Evolutionary conservation across 1,284 basidiomycete species (phyloP), one percentile per base, ranked within the genome.

Genomic region (Fomitiporia mediterranea): DNA sequence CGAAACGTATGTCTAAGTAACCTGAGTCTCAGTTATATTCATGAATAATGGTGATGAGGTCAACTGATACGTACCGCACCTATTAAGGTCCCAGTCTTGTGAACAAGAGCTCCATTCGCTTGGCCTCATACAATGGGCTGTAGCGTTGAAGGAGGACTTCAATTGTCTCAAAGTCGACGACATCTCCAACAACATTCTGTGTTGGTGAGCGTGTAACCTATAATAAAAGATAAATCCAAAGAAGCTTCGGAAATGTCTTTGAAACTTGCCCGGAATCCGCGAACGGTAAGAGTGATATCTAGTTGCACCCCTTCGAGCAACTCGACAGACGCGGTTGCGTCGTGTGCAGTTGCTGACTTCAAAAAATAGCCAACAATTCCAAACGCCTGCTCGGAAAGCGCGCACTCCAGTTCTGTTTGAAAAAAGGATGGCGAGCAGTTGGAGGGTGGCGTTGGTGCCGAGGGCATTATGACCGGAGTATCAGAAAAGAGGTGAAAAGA

Each of bases 361-460:
- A 83, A 64, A 9, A 72, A 68, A 61, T 75, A 85, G 56, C 69
- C 68, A 35, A 70, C 63, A 56, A 88, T 74, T n/a, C 78, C 80
- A 62, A 80, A 83, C 4, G 73, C 69, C 61, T 86, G 81, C 63
- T 87, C 85, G 19, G 68, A 67, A 47, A 88, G 74, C 23, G 80
- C 77, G 39, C 72, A 70, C 21, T 67, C 69, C 28, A 88, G 72
- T 65, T 88, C 86, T 51, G 72, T 65, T 55, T 71, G 63, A 61
- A 73, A 80, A 67, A 86, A 86, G 38, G 62, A 64, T 34, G 61
- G 25, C 2, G 63, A 38, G n/a, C 37, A 30, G 42, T 42, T 4
- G 35, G 25, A 30, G 27, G 37, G 35, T 39, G 44, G 50, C 38
- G 34, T 17, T 34, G 35, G 21, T 39, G 44, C 27, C 21, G 51